phyloP scores from a whole-genome alignment of 2,329 filamentous ascomycete species.

The Coniochaeta hoffmannii region DNA sequence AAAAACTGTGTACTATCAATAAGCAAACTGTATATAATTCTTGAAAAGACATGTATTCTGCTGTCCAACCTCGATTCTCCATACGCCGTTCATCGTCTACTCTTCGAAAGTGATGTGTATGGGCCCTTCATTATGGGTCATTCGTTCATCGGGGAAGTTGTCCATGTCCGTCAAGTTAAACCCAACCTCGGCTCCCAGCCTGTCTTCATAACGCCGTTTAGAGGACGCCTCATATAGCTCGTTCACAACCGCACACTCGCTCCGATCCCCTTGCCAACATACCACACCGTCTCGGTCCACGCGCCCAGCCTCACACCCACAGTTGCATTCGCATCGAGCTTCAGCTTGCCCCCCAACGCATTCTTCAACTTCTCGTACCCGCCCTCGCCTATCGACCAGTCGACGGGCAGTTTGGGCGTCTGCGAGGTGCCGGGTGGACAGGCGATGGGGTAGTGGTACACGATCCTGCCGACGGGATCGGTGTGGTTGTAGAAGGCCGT shows the following conservation, averaged over 20 bases:
- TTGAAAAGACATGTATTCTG: background rate
- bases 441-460: conserved; percentile 66
- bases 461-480: conserved; percentile 68
- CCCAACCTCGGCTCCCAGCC: background rate
- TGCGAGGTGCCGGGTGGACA: conserved; percentile 66
- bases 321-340: conserved; percentile 69
- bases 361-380: conserved; percentile 76
- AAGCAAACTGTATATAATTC: background rate
- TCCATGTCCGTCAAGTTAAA: background rate
- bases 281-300: conserved; percentile 69
- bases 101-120: background rate
- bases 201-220: background rate
- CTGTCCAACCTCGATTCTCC: background rate
- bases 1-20: background rate
- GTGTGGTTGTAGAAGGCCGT: conserved; percentile 79
- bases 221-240: background rate
- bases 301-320: conserved; percentile 67
- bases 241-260: conserved; percentile 50
- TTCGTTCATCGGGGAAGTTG: background rate
- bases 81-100: background rate
- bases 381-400: conserved; percentile 68
- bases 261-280: conserved; percentile 61
- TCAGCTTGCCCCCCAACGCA: conserved; percentile 73
- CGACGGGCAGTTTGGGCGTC: conserved; percentile 73
- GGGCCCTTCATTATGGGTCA: background rate